phyloP scores from a whole-genome alignment of 805 yeast genomes.

The Lipomyces sp. region DNA sequence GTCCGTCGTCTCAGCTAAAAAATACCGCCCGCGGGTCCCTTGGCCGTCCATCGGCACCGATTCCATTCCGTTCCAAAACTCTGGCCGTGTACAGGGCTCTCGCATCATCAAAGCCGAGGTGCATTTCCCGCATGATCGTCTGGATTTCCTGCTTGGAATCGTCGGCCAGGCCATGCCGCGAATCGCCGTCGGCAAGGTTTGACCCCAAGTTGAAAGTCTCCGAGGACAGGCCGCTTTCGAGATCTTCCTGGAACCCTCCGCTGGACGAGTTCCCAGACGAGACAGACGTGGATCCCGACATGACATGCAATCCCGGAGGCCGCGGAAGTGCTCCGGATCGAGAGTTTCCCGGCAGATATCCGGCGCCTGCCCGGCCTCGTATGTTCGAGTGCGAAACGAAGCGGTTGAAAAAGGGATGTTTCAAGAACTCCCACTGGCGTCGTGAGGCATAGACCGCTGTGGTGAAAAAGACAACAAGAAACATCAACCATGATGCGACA shows the following conservation, averaged over 20 bases:
- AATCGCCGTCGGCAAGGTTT: constrained; percentile 48
- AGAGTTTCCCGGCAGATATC: constrained; percentile 6
- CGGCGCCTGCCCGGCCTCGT: constrained; percentile 9
- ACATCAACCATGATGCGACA: constrained; percentile 3
- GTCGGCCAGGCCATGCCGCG: constrained; percentile 60
- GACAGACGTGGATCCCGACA: background rate
- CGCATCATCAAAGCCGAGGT: constrained; percentile 66
- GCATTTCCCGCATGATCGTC: constrained; percentile 51
- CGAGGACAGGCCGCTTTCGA: constrained; percentile 59
- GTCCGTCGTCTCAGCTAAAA: constrained; percentile 28
- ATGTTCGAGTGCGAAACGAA: background rate
- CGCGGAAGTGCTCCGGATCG: constrained; percentile 1
- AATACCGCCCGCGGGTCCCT: constrained; percentile 59
- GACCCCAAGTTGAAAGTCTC: constrained; percentile 51
- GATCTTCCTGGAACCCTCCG: constrained; percentile 44
- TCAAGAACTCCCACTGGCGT: too few relatives aligned
- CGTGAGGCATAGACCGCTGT: constrained; percentile 10
- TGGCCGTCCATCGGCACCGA: constrained; percentile 66
- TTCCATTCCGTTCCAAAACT: constrained; percentile 49
- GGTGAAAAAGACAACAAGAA: background rate
- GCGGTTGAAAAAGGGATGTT: too few relatives aligned
- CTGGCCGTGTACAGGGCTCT: constrained; percentile 50
- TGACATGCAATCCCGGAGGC: background rate
- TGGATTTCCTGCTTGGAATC: constrained; percentile 51
- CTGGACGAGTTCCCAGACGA: constrained; percentile 16